Conservation (phyloP, 139 green algal genomes). For the Mesotaenium endlicherianum region DNA sequence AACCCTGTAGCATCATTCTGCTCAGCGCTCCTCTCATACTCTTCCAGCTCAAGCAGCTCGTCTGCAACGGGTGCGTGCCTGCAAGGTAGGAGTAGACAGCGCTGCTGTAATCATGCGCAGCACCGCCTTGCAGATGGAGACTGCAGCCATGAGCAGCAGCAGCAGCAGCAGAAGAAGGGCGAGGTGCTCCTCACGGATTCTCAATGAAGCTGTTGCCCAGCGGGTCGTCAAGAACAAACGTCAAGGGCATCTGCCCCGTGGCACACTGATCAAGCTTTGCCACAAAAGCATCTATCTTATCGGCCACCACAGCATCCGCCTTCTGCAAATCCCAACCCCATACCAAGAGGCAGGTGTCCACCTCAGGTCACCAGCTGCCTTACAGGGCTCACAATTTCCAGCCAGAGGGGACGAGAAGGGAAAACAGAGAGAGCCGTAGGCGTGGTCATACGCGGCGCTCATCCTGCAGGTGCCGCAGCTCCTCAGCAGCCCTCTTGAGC, state of each 20-base stretch:
- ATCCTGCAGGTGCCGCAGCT: conserved; percentile 55
- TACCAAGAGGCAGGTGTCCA: not conserved
- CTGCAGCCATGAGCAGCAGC: not conserved
- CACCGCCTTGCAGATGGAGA: not conserved
- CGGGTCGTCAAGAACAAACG: conserved; percentile 63
- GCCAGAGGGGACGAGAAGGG: too few species aligned
- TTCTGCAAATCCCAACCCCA: conserved; percentile 12
- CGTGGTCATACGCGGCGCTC: conserved; percentile 47
- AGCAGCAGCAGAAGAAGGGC: not conserved
- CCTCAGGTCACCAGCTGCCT: too few species aligned
- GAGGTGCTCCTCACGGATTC: conserved; percentile 32
- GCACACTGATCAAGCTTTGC: conserved; percentile 59
- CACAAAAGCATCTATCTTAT: conserved; percentile 56
- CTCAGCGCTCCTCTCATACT: conserved; percentile 15
- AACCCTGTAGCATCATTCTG: conserved; percentile 43
- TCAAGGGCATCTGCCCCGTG: conserved; percentile 56
- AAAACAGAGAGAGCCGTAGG: too few species aligned
- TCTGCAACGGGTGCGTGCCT: conserved; percentile 24
- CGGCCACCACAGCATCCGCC: conserved; percentile 51
- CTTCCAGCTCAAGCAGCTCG: not conserved
- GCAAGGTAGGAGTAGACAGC: conserved; percentile 4
- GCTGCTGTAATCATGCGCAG: not conserved
- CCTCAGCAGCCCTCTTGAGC: conserved; percentile 46
- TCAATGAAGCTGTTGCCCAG: conserved; percentile 67
- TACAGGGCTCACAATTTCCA: too few species aligned